Evolutionary conservation across 257 asterid species (phyloP), one percentile per base, ranked within the genome.

Genomic region (Plantago ovata): DNA sequence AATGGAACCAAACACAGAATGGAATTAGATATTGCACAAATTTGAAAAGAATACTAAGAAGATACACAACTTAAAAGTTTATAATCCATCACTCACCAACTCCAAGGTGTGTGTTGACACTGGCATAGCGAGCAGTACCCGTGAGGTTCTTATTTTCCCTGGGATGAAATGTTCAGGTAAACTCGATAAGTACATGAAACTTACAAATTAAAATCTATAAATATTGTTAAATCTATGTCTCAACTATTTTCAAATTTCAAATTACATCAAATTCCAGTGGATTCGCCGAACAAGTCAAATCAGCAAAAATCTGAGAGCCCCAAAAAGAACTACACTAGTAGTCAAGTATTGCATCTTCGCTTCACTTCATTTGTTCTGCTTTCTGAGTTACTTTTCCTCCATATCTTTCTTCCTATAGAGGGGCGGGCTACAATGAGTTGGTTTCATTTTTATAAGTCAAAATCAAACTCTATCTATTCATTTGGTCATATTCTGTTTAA

Each of bases 101-200:
- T 65, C 96, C 96, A 32, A 86, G 88, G 73, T 90, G 97, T 19
- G 97, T 86, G 69, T 85, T 85, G 64, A 89, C 95, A 79, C 96
- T 89, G 60, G 94, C 96, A 68, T 89, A 89, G 56, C 97, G 90
- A 72, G 97, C 97, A 49, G 95, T 89, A 60, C 95, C 97, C 4
- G 95, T 89, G 64, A 89, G 89, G 72, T 85, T 89, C 91, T 89
- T 89, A 79, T 85, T 89, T 80, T 89, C 96, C 81, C 97, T 89
- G 81, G n/a, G 57, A 69, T 44, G 19, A 62, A 58, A 40, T 47
- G 62, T 66, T 49, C 18, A 50, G 21, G 15, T 40, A 28, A 28
- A 28, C 36, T 8, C 36, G 7, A 28, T 28, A 28, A 28, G 36
- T 28, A 28, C 6, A 28, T 28, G 36, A 3, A 4, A 8, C 7